Base-by-base conservation (phyloP, 1,284 basidiomycete genomes). In the Fomitopsis schrenkii region DNA sequence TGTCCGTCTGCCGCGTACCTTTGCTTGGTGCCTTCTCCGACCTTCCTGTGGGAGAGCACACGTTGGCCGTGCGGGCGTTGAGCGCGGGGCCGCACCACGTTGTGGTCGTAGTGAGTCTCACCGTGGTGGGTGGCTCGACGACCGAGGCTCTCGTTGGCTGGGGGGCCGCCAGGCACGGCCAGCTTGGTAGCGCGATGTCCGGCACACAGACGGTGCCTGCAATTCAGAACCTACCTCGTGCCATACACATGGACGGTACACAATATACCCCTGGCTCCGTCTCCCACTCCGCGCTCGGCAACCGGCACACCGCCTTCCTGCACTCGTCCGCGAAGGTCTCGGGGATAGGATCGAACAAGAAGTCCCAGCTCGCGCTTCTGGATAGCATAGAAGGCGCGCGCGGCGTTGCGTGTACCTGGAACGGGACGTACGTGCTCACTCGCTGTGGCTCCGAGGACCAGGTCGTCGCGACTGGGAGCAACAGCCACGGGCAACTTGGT, bases 81-180 rank as follows among this genome's bases (percentile, higher is more conserved):
- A 71, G 75, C 15, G 77, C 90, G 0, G 91, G 93, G 0, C 88
- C 89, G 36, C 87, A 92, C 60, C 90, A 95, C 68, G 81, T 88
- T 58, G 68, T 93, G 44, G 80, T 74, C 1, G 74, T 81, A 17
- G 60, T 91, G 17, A 60, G 65, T 6, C 63, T 66, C 2, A 65
- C 58, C 12, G 56, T 70, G 17, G 59, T 63, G n/a, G 68, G 75
- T 56, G 68, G 68, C 4, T 55, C 66, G 1, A 66, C 65, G 12
- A 63, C 61, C 4, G 68, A 71, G 48, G 62, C 80, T 38, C 64
- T 91, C 12, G 75, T 88, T 0, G 94, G 94, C 2, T 97, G 94
- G 94, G 95, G 94, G 5, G 80, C 87, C 3, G 82, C 85, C 28
- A 79, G 95, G 45, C 93, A 94, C 68, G 93, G 93, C 1, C 93